Percentiles rank a stretch among this genome's conserved stretches.
Conservation (phyloP, 805 yeast species). For the Kodamaea hsintzibuensis region DNA sequence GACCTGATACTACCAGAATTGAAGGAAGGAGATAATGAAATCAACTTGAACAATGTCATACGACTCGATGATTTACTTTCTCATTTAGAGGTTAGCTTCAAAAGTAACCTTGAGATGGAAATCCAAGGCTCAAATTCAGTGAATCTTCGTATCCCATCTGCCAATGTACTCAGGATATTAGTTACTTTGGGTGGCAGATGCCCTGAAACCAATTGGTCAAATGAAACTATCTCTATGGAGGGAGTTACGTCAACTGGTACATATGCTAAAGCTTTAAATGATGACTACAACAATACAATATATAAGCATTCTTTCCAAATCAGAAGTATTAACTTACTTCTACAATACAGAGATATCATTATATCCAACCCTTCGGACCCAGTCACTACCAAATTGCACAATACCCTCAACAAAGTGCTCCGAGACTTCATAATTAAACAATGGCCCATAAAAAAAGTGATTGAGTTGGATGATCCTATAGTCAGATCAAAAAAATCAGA, state of each 20-base stretch:
- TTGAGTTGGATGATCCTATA: constrained; percentile 6
- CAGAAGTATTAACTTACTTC: constrained; percentile 18
- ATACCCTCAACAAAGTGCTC: constrained; percentile 8
- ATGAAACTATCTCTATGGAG: constrained; percentile 17
- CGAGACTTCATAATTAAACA: constrained; percentile 13
- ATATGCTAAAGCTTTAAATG: constrained; percentile 19
- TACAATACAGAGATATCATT: constrained; percentile 11
- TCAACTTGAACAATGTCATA: constrained; percentile 27
- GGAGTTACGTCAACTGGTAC: constrained; percentile 22
- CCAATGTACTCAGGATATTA: constrained; percentile 26
- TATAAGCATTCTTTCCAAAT: constrained; percentile 22
- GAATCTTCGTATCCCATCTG: constrained; percentile 25
- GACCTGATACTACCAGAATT: constrained; percentile 27
- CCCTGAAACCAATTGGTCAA: constrained; percentile 27
- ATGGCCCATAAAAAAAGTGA: constrained; percentile 7
- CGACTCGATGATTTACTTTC: constrained; percentile 31
- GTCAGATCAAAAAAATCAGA: constrained; percentile 6
- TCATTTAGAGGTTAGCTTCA: constrained; percentile 23
- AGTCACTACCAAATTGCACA: constrained; percentile 6
- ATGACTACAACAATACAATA: constrained; percentile 19
- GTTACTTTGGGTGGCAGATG: constrained; percentile 33
- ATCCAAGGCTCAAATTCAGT: not conserved
- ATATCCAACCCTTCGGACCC: not conserved
- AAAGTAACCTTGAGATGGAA: not conserved
- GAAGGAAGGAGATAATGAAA: constrained; percentile 3